phyloP scores from a whole-genome alignment of 805 yeast genomes.

The Hyphopichia homilentoma region DNA sequence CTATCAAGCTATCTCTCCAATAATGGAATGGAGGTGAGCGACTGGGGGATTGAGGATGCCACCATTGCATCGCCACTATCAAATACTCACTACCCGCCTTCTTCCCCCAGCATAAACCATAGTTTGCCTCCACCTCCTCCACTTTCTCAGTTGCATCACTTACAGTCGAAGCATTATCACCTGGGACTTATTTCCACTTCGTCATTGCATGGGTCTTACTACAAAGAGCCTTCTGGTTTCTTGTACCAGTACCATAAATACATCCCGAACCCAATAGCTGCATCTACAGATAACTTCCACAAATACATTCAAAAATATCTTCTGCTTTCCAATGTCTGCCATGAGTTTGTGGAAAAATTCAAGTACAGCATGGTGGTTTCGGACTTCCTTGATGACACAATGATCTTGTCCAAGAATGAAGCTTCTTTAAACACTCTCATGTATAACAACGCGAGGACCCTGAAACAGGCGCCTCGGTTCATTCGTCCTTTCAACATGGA shows the following conservation, averaged over 20 bases:
- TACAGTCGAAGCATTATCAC: background rate
- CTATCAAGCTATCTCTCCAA: constrained; percentile 19
- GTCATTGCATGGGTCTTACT: constrained; percentile 2
- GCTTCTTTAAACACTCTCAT: constrained; percentile 22
- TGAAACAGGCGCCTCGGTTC: constrained; percentile 2
- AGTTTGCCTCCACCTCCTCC: constrained; percentile 1
- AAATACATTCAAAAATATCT: constrained; percentile 27
- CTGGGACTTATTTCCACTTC: constrained; percentile 5
- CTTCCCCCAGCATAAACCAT: constrained; percentile 1
- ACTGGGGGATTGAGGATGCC: constrained; percentile 36
- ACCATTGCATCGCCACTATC: constrained; percentile 8
- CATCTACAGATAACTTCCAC: constrained; percentile 17
- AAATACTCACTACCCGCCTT: constrained; percentile 4
- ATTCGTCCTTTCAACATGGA: constrained; percentile 14
- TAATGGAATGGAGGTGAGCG: constrained; percentile 18
- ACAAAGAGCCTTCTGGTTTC: constrained; percentile 8
- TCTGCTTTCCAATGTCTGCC: constrained; percentile 9
- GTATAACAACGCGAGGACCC: constrained; percentile 1
- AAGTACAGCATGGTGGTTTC: constrained; percentile 37
- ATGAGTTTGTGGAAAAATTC: constrained; percentile 36
- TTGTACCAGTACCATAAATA: constrained; percentile 10
- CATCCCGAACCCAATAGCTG: constrained; percentile 6
- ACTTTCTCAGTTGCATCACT: background rate
- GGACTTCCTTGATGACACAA: constrained; percentile 36
- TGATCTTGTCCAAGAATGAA: constrained; percentile 41